Conservation (phyloP, 2,329 filamentous ascomycete genomes). For the Dothideomycetes sp. region DNA sequence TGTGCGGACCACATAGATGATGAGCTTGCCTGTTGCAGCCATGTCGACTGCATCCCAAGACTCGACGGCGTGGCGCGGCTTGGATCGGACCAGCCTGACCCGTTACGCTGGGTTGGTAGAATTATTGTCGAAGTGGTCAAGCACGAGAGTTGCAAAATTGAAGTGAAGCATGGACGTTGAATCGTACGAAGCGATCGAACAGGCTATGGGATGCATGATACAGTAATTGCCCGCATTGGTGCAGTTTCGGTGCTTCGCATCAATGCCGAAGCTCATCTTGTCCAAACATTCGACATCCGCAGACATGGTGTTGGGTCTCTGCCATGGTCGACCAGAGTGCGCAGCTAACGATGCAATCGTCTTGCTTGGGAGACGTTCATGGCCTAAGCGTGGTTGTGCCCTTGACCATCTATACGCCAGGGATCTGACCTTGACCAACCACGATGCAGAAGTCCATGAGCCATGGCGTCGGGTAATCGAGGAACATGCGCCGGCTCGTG, state of each 20-base stretch:
- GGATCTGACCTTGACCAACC: constrained; percentile 6
- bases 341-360: constrained; percentile 10
- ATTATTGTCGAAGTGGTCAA: constrained; percentile 2
- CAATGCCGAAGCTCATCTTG: constrained; percentile 8
- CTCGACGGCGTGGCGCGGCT: constrained; percentile 9
- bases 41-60: constrained; percentile 10
- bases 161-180: constrained; percentile 10
- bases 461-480: constrained; percentile 7
- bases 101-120: constrained; percentile 10
- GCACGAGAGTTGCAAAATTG: constrained; percentile 1
- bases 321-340: constrained; percentile 7
- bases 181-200: constrained; percentile 8
- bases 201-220: no score
- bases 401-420: constrained; percentile 3
- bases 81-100: constrained; percentile 11
- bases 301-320: constrained; percentile 9
- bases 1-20: constrained; percentile 9
- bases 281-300: constrained; percentile 11
- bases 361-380: constrained; percentile 6
- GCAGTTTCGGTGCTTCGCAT: constrained; percentile 13
- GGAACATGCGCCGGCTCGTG: constrained; percentile 12
- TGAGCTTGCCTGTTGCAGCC: constrained; percentile 10
- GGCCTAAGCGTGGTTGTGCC: constrained; percentile 6
- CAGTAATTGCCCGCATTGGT: constrained; percentile 1
- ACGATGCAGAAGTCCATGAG: not conserved